Base-by-base conservation (phyloP, 177 flowering plant species). In the Vitis hybrid region DNA sequence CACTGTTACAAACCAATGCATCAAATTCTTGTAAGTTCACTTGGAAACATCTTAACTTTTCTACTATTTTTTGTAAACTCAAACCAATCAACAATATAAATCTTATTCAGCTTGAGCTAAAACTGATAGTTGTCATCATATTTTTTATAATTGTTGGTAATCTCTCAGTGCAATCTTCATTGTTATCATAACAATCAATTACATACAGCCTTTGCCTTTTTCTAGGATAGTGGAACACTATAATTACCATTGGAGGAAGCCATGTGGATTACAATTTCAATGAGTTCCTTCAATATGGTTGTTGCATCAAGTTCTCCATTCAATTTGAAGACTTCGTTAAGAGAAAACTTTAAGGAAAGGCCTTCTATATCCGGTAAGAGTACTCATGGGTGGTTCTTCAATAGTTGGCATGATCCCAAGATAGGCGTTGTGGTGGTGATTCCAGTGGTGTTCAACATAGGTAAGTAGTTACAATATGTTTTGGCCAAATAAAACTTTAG, bases 401-500 rank as follows among this genome's bases (percentile, higher is more conserved):
- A 73, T 76, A 34, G 57, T 49, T 23, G 81, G 82, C 48, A 73
- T 78, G 60, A 85, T 75, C 67, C 82, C 84, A 32, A 83, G 82
- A 26, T 77, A 87, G 60, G 86, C 69, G 10, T 79, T 86, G 15
- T 92, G 88, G 52, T 87, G 95, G 61, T 89, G 87, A 26, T 74
- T 83, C 60, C 89, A 76, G 78, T 88, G 87, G 63, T 87, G 86
- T 70, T 84, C 88, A 5, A 91, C 76, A 34, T 83, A 66, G 93
- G 85, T 32, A 93, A 89, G 75, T 91, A 93, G 71, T 82, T 87
- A 0, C 77, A 76, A 77, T 97, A 91, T 90, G 98, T 68, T 91
- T 97, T 13, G 98, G 85, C 97, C 98, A 93, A 12, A 97, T 90
- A 83, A 86, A 93, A 84, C 65, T 87, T 91, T 10, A 86, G 78